Evolutionary conservation across 345 rosid species (phyloP).

Genomic region (Syzygium aqueum): DNA sequence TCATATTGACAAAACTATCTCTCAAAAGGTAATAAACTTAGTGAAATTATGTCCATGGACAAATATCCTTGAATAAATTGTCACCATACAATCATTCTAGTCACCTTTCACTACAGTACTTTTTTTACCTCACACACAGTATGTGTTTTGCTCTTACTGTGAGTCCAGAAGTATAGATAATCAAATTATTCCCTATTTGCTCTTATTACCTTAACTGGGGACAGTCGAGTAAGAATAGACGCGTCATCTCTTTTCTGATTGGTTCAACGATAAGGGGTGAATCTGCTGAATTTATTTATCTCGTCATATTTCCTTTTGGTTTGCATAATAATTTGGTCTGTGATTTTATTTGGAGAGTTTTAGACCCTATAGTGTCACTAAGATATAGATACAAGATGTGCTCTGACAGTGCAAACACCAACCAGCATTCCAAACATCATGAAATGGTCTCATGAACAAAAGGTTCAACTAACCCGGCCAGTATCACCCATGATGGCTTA

Average conservation of each 20-base stretch:
- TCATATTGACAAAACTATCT: background rate
- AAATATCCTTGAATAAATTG: background rate
- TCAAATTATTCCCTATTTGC: background rate
- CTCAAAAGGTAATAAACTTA: background rate
- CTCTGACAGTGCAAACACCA: background rate
- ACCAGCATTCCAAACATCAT: background rate
- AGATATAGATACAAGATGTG: background rate
- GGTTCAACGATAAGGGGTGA: background rate
- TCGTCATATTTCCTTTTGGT: background rate
- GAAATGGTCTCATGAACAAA: background rate
- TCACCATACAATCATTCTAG: background rate
- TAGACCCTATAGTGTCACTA: background rate
- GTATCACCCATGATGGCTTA: slow-evolving; percentile 38
- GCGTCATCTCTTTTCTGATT: background rate
- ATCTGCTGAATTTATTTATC: background rate
- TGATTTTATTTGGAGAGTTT: background rate
- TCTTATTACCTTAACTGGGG: background rate
- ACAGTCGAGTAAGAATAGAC: background rate
- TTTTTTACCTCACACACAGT: background rate
- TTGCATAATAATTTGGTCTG: background rate
- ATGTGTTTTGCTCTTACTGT: background rate
- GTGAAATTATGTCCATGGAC: background rate
- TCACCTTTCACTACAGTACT: background rate
- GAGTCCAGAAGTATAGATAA: background rate
- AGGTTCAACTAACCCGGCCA: slow-evolving; percentile 32